phyloP scores from a whole-genome alignment of 345 rosid genomes.

The Aquilaria yunnanensis region DNA sequence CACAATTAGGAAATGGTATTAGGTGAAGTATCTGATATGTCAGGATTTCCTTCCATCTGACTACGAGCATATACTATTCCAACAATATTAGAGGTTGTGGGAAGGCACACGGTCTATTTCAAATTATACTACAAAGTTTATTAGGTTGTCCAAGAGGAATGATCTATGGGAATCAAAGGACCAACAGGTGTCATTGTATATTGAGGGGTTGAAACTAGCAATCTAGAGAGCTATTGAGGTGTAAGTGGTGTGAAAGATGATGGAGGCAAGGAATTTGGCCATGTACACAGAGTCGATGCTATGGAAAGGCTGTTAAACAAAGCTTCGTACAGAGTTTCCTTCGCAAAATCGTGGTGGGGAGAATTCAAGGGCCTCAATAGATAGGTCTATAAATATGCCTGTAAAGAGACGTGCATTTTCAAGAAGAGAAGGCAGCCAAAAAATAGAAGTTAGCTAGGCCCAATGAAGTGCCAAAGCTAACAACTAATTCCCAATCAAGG shows the following conservation, averaged over 20 bases:
- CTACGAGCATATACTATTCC: not conserved
- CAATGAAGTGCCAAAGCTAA: not conserved
- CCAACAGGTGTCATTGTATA: too few relatives aligned
- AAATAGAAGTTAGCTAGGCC: not conserved
- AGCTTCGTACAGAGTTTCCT: too few relatives aligned
- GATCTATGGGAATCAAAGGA: too few relatives aligned
- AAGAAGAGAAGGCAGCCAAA: not conserved
- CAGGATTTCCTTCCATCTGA: not conserved
- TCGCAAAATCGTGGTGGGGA: too few relatives aligned
- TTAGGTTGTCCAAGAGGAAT: not conserved
- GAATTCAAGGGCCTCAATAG: too few relatives aligned
- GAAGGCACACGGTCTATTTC: not conserved
- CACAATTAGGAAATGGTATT: not conserved
- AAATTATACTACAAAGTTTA: not conserved
- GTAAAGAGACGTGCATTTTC: too few relatives aligned
- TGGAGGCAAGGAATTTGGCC: not conserved
- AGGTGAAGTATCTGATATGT: too few relatives aligned
- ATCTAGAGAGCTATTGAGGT: not conserved
- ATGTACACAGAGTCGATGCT: not conserved
- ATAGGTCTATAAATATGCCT: not conserved
- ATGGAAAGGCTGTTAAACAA: too few relatives aligned
- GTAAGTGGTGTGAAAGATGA: not conserved
- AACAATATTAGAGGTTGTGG: not conserved
- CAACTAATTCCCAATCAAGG: not conserved
- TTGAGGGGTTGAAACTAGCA: too few relatives aligned